A percentile compares a stretch with the other conserved stretches of the same genome.
These are phyloP conservation scores for Mercurialis annua DNA, from an alignment of 345 rosid genomes.

Conservation along the genomic window DNA sequence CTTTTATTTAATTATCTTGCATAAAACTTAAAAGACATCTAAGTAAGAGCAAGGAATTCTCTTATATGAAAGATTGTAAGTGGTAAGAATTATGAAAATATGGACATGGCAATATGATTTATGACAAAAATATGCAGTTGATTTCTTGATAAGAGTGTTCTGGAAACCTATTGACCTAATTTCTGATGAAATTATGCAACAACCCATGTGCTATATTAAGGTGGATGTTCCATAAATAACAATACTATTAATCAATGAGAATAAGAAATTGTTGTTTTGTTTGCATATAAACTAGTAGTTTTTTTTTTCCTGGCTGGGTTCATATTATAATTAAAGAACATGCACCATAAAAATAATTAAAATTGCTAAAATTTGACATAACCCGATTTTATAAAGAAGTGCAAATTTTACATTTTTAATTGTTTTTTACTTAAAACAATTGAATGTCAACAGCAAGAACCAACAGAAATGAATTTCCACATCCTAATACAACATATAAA, in stretches of 20 bases:
- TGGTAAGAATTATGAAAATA: background rate
- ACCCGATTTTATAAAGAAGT: too few relatives aligned
- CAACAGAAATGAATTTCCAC: slow-evolving; percentile 2
- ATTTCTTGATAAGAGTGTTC: slow-evolving; percentile 30
- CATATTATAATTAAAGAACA: background rate
- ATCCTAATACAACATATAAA: background rate
- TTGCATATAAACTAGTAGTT: too few relatives aligned
- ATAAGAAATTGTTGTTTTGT: background rate
- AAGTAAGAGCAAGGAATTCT: too few relatives aligned
- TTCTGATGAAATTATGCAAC: slow-evolving; percentile 19
- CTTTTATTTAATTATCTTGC: too few relatives aligned
- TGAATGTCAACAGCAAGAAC: background rate
- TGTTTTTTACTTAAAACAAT: background rate
- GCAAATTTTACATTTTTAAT: background rate
- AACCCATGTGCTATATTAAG: slow-evolving; percentile 36
- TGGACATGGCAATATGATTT: background rate
- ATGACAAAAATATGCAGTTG: slow-evolving; percentile 8
- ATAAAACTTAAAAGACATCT: too few relatives aligned
- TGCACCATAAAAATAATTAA: too few relatives aligned
- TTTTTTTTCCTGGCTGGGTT: background rate
- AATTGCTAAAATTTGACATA: too few relatives aligned
- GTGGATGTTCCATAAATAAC: slow-evolving; percentile 7
- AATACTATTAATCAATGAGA: background rate
- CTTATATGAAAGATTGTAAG: background rate
- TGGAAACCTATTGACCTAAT: slow-evolving; percentile 25